Evolutionary conservation across 2,329 filamentous ascomycete species (phyloP), one percentile per base, ranked within the genome.

Genomic region (Lasiodiplodia citricola): DNA sequence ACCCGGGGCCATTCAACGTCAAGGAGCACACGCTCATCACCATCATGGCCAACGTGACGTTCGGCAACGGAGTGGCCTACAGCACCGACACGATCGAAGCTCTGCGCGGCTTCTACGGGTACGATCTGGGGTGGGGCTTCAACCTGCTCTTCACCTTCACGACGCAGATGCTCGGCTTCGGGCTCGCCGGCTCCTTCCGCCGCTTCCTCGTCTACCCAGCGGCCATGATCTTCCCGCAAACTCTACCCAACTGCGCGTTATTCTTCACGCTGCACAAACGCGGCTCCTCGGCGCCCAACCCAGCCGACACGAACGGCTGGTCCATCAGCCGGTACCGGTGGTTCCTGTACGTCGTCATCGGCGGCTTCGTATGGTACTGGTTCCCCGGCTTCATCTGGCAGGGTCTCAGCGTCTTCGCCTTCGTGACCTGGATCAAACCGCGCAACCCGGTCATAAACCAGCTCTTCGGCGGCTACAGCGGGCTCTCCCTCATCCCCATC

Each of bases 21-120:
- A 89, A 89, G 79, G 87, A 89, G 74, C 87, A 89, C 73, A 85
- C 87, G 58, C 80, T 88, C 44, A 87, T 89, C 72, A 86, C 88
- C 31, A 85, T 87, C 75, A 90, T 90, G 87, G 88, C 87, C 2
- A 89, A 88, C 75, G 76, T 76, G 28, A 74, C 74, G 8, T 77
- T 76, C 44, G 73, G 74, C 7, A 73, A 79, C 6, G 89, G 90
- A 3, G 93, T 93, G 73, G 90, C 90, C 1, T 93, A 91, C 1
- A 91, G 35, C 4, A 68, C 67, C 1, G 67, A 68, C 51, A 68
- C 67, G 4, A 68, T 68, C 13, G 67, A 68, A 38, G 57, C 67
- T 7, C 41, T 68, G 7, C 57, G 67, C 10, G 67, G 67, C 4
- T 68, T 68, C 28, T 68, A 68, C 31, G 38, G 50, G 3, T 68